Conservation (phyloP, 495 filamentous ascomycete species). For the Hypoxylon lienhwacheense region DNA sequence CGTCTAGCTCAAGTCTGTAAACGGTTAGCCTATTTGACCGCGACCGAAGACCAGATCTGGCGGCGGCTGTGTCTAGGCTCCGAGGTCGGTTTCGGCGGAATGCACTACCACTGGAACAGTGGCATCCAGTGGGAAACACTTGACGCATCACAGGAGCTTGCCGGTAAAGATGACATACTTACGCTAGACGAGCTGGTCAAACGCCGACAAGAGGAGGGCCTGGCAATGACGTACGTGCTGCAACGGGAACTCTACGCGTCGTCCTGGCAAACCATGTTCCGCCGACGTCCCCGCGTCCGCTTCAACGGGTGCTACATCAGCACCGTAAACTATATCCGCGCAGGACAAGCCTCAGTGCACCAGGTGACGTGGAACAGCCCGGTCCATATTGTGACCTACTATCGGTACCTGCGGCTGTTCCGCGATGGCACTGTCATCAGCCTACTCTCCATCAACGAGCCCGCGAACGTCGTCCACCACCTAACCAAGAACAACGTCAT, state of each 20-base stretch:
- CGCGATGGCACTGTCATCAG: slow-evolving; percentile 81
- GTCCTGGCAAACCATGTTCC: slow-evolving; percentile 71
- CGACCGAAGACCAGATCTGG: slow-evolving; percentile 89
- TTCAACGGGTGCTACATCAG: slow-evolving; percentile 95
- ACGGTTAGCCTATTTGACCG: slow-evolving; percentile 78
- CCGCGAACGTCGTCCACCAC: slow-evolving; percentile 78
- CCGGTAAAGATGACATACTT: slow-evolving; percentile 25
- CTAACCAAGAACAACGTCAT: slow-evolving; percentile 52
- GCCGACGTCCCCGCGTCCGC: slow-evolving; percentile 77
- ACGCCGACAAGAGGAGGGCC: slow-evolving; percentile 36
- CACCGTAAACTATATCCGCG: slow-evolving; percentile 90
- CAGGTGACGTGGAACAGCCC: slow-evolving; percentile 73
- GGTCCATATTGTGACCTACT: slow-evolving; percentile 96
- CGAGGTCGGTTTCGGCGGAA: slow-evolving; percentile 77
- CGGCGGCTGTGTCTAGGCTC: slow-evolving; percentile 67
- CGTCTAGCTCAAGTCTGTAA: slow-evolving; percentile 86
- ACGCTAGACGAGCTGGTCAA: slow-evolving; percentile 34
- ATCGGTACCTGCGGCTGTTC: slow-evolving; percentile 93
- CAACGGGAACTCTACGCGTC: slow-evolving; percentile 47
- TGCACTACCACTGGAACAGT: slow-evolving; percentile 79
- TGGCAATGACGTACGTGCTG: slow-evolving; percentile 44
- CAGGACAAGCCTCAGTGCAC: slow-evolving; percentile 64
- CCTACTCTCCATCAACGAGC: slow-evolving; percentile 77
- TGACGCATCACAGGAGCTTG: slow-evolving; percentile 40
- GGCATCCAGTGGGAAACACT: slow-evolving; percentile 65